Evolutionary conservation across 2,329 filamentous ascomycete species (phyloP), one percentile per base, ranked within the genome.

Genomic region (Pseudopyrenochaeta lycopersici): DNA sequence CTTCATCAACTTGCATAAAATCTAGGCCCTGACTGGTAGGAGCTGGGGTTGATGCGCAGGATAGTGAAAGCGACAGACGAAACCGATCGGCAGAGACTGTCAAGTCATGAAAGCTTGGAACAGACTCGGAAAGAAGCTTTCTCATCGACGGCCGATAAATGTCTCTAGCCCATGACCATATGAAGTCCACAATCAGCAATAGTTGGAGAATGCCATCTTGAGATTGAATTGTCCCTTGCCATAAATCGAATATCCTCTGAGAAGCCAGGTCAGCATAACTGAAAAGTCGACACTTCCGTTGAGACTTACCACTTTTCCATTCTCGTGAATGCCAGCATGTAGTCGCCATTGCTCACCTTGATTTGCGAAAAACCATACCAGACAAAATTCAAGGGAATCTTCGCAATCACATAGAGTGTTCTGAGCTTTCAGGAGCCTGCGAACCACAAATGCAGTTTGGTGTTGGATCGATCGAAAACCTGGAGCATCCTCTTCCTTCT

Each of bases 311-410:
- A 52, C 46, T 52, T 41, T 54, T 12, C 21, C 29, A n/a, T 43
- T 14, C 11, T 49, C 35, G 17, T 46, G 9, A 17, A 46, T 55
- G 5, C 35, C 56, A 2, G 52, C 55, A 49, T 59, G 49, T 17
- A 65, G 40, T 4, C 60, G 49, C 62, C 62, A 65, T 45, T 52
- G 38, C 21, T 65, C 59, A 14, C 60, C 60, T 27, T 56, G 56
- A 32, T 63, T 54, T 1, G 54, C 57, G 40, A 65, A 58, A 14
- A 65, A 63, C 62, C 60, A 65, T 11, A 65, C 56, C 29, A 63
- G 47, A 18, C 42, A 49, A 10, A 55, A 52, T 44, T 63, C 62
- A 15, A 15, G n/a, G 21, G 33, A 27, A 9, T 12, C 2, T 14
- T 18, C 35, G 14, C 40, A 32, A 43, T 20, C 20, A 15, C 31